phyloP scores from a whole-genome alignment of 768 basidiomycete genomes.

The Grammothele lineata region DNA sequence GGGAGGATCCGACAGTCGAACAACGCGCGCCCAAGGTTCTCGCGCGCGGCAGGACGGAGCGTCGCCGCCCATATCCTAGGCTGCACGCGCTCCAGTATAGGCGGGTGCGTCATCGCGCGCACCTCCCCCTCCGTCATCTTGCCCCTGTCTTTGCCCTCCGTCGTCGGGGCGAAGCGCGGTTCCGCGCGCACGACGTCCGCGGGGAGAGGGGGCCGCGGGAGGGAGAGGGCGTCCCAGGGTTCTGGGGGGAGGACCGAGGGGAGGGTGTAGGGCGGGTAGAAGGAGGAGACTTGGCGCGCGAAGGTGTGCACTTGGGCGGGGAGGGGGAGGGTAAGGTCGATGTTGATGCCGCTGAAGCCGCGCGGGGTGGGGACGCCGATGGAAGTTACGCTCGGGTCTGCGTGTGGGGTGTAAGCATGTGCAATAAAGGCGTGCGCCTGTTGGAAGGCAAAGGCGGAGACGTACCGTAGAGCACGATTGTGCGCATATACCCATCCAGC shows the following conservation, averaged over 20 bases:
- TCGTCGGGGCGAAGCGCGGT: slow-evolving; percentile 4
- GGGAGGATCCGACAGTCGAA: slow-evolving; percentile 4
- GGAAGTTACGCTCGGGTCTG: slow-evolving; percentile 4
- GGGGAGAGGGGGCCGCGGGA: neutral
- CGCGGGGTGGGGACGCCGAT: slow-evolving; percentile 2
- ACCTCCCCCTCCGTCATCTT: slow-evolving; percentile 9
- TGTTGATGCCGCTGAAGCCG: neutral
- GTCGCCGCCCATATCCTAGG: slow-evolving; percentile 3
- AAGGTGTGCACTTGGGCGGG: neutral
- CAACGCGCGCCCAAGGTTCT: slow-evolving; percentile 4
- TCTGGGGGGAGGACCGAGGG: neutral
- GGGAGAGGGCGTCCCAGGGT: neutral
- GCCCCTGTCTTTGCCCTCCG: too few species aligned
- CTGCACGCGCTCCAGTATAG: slow-evolving; percentile 1
- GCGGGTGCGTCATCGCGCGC: slow-evolving; percentile 4
- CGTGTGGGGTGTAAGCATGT: too few species aligned
- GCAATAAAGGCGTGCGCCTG: too few species aligned
- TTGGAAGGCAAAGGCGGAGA: neutral
- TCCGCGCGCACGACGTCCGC: too few species aligned
- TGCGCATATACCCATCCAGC: slow-evolving; percentile 8
- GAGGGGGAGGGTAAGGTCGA: neutral
- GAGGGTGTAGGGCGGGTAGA: slow-evolving; percentile 6
- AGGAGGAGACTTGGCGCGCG: slow-evolving; percentile 2
- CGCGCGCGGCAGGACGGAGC: neutral
- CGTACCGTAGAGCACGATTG: slow-evolving; percentile 16